A percentile compares a stretch with the other conserved stretches of the same genome.
phyloP scores from a whole-genome alignment of 2,329 filamentous ascomycete species.

The Phialemonium atrogriseum region DNA sequence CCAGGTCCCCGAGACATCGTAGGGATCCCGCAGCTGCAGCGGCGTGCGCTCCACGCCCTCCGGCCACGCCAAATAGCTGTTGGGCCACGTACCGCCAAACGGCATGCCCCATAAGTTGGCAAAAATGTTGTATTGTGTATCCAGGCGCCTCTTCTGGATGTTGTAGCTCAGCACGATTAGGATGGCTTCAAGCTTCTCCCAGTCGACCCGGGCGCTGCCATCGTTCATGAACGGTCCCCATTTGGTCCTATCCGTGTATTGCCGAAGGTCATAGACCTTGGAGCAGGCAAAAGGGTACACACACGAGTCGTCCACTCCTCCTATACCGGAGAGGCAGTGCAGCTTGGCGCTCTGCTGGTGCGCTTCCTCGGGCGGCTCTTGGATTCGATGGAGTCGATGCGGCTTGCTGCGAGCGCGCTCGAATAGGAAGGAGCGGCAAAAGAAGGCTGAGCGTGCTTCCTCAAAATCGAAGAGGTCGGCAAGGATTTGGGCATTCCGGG shows the following conservation, averaged over 20 bases:
- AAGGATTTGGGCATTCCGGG: constrained; percentile 39
- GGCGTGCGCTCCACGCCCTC: constrained; percentile 16
- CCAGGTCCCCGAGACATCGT: constrained; percentile 64
- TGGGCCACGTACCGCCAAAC: constrained; percentile 46
- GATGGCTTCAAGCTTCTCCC: constrained; percentile 72
- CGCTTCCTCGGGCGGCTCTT: constrained; percentile 25
- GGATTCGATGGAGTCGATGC: constrained; percentile 5
- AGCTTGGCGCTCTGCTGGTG: constrained; percentile 63
- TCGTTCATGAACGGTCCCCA: constrained; percentile 70
- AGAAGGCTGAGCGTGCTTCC: constrained; percentile 48
- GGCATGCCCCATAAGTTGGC: constrained; percentile 44
- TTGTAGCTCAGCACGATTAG: constrained; percentile 62
- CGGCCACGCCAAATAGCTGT: constrained; percentile 35
- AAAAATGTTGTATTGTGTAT: constrained; percentile 36
- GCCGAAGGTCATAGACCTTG: constrained; percentile 65
- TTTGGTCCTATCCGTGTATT: constrained; percentile 50
- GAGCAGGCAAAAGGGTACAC: constrained; percentile 56
- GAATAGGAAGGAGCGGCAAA: constrained; percentile 58
- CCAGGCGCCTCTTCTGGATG: constrained; percentile 38
- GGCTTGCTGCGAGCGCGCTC: constrained; percentile 37
- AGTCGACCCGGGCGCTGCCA: constrained; percentile 55
- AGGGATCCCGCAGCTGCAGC: constrained; percentile 56
- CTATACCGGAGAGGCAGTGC: constrained; percentile 59
- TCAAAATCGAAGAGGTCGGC: constrained; percentile 33
- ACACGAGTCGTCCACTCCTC: constrained; percentile 24